Base-by-base conservation (phyloP, 176 grass and related monocot species). In the Poa annua region DNA sequence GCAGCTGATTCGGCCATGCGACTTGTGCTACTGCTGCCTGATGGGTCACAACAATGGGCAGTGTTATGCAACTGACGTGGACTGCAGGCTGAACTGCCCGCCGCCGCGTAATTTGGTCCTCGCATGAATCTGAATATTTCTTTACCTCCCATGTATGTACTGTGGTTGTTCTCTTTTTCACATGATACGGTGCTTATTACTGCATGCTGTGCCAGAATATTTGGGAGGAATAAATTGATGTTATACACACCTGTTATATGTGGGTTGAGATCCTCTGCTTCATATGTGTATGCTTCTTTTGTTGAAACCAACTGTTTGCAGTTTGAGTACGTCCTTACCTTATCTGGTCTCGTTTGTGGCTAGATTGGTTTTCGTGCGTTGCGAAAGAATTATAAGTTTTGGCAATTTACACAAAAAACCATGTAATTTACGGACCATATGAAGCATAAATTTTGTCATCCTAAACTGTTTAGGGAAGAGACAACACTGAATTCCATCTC, bases 11-110 rank as follows among this genome's bases (percentile, higher is more conserved):
- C 17, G 75, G 24, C 75, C 75, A 62, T 78, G 75, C 35, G 4
- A 78, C 36, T 26, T 42, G 35, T 78, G 75, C 11, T 78, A 78
- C 76, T 78, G 76, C 38, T 62, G 76, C 38, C 22, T 73, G 70
- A 2, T 26, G 4, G 44, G 22, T 14, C 9, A 22, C 22, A 26
- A 73, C 22, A 73, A 29, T 0, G 70, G 44, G 22, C 1, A 0
- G 7, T 72, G 69, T 22, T 72, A 72, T 50, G 70, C 22, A 10
- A 73, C 70, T 29, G 42, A 73, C 44, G 7, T 29, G 7, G 70
- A 49, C 13, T 73, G 70, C 70, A 73, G 44, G 44, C 70, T 32
- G 14, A 16, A 49, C 14, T 73, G 70, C 44, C 70, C 14, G 44
- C 70, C 44, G 68, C 68, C 67, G 39, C 8, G 8, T 7, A 25